Conservation (phyloP, 305 asterid species). For the Striga hermonthica region DNA sequence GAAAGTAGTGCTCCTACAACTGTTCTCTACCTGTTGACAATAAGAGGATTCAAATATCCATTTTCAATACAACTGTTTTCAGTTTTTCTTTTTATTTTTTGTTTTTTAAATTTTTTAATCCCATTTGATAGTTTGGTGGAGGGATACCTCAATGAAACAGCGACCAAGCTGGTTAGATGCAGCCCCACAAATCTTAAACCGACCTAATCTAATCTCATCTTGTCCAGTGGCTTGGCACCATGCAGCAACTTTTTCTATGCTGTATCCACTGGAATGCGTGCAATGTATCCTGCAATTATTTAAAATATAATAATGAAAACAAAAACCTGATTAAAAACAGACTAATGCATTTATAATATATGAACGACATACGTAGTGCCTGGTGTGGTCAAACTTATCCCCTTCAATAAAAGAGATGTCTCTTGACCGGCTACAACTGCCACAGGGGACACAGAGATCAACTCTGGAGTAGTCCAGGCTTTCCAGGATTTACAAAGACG, state of each 20-base stretch:
- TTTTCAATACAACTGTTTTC: too few relatives aligned
- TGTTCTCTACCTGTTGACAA: slow-evolving; percentile 59
- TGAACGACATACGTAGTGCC: slow-evolving; percentile 53
- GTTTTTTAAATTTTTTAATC: too few relatives aligned
- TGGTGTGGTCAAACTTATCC: slow-evolving; percentile 48
- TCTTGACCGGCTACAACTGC: slow-evolving; percentile 81
- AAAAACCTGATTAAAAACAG: slow-evolving; percentile 20
- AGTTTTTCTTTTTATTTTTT: too few relatives aligned
- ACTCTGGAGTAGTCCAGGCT: slow-evolving; percentile 51
- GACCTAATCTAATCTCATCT: slow-evolving; percentile 51
- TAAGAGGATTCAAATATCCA: slow-evolving; percentile 9
- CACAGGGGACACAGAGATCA: slow-evolving; percentile 66
- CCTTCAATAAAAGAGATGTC: slow-evolving; percentile 62
- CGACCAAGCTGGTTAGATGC: slow-evolving; percentile 55
- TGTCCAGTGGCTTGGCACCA: slow-evolving; percentile 34
- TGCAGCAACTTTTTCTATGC: slow-evolving; percentile 33
- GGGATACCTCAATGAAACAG: slow-evolving; percentile 76
- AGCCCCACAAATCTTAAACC: slow-evolving; percentile 44
- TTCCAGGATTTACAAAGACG: slow-evolving; percentile 51
- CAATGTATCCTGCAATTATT: slow-evolving; percentile 61
- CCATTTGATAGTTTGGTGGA: slow-evolving; percentile 11
- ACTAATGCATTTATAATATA: slow-evolving; percentile 2
- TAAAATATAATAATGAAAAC: slow-evolving; percentile 1
- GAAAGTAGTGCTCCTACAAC: slow-evolving; percentile 51
- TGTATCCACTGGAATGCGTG: slow-evolving; percentile 52